Conservation (phyloP, 352 stramenopile species). For the Globisporangium spiculum region DNA sequence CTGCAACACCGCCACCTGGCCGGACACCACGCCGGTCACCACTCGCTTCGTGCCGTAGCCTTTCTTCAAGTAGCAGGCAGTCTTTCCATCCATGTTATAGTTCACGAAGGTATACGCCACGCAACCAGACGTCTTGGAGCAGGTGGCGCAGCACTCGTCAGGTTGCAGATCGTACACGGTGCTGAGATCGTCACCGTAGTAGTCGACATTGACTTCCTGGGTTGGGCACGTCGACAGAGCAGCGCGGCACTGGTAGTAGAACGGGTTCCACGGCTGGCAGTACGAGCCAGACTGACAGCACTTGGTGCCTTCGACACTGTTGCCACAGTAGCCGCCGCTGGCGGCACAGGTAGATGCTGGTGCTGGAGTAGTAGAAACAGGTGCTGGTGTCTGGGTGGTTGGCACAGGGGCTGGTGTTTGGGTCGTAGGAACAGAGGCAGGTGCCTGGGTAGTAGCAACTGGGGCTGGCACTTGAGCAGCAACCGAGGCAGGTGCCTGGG, state of each 20-base stretch:
- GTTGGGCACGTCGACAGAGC: constrained; percentile 9
- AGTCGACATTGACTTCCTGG: constrained; percentile 6
- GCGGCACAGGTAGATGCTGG: background rate
- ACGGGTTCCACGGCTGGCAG: constrained; percentile 12
- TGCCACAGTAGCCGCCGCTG: constrained; percentile 5
- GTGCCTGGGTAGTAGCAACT: no score
- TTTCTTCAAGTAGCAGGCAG: constrained; percentile 7
- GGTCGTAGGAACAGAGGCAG: no score
- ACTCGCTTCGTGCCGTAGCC: background rate
- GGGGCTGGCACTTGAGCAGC: background rate
- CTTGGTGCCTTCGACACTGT: background rate
- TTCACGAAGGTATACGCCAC: constrained; percentile 15
- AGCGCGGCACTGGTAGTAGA: constrained; percentile 8
- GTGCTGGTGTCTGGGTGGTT: no score
- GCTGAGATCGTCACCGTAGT: constrained; percentile 12
- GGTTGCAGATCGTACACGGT: constrained; percentile 9
- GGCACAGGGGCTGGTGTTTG: no score
- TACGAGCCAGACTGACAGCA: constrained; percentile 11
- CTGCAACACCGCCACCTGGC: no score
- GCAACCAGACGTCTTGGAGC: constrained; percentile 6
- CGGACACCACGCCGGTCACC: background rate
- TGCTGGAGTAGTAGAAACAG: no score
- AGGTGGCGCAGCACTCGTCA: constrained; percentile 13
- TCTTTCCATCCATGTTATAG: constrained; percentile 1
- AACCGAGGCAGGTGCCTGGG: background rate